phyloP scores from a whole-genome alignment of 129 eudicot species.

The Flaveria robusta region DNA sequence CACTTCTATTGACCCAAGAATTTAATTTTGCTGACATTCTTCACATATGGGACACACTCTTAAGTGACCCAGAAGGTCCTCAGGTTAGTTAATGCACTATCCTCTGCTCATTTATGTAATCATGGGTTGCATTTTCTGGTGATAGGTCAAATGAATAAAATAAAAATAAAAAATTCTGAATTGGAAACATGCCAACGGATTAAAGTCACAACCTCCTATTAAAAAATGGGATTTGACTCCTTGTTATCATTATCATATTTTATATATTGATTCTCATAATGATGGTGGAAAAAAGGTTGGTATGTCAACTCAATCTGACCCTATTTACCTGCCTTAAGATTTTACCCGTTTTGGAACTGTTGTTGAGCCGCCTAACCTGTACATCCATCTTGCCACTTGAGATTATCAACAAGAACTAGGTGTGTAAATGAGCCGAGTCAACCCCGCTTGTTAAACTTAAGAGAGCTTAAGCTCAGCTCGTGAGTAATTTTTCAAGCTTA shows the following conservation, averaged over 20 bases:
- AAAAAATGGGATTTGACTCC: no score
- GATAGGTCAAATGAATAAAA: background rate
- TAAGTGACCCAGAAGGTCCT: constrained; percentile 97
- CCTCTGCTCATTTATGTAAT: background rate
- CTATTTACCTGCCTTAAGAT: background rate
- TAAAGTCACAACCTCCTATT: no score
- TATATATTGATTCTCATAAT: background rate
- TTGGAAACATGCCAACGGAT: background rate
- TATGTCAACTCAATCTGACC: constrained; percentile 8
- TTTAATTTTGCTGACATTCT: constrained; percentile 84
- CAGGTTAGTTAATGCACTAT: constrained; percentile 53
- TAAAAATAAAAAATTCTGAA: background rate
- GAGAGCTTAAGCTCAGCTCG: no score
- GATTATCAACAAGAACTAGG: no score
- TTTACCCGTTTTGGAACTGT: background rate
- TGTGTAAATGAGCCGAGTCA: no score
- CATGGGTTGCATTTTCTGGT: background rate
- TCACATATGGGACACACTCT: constrained; percentile 91
- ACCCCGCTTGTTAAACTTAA: no score
- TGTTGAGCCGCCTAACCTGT: no score
- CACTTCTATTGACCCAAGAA: constrained; percentile 94
- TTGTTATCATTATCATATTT: no score
- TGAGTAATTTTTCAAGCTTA: no score
- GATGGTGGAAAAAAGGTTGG: background rate
- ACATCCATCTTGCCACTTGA: no score